A percentile compares a stretch with the other conserved stretches of the same genome.
Evolutionary conservation across 179 eudicot species (phyloP).

Genomic region (Beta macrorhiza): DNA sequence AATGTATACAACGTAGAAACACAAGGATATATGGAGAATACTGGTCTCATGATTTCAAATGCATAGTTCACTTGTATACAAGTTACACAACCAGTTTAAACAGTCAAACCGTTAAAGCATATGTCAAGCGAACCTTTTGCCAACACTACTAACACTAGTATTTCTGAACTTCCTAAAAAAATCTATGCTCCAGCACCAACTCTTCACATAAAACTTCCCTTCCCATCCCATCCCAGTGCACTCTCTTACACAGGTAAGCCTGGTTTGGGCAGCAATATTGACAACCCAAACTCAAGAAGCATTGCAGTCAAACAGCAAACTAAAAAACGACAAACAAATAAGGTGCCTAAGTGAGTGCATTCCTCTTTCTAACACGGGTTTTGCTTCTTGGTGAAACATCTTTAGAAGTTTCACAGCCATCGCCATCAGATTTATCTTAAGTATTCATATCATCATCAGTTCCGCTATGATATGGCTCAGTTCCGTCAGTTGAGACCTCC

Average conservation of each 20-base stretch:
- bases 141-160: neutral
- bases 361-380: slow-evolving; percentile 52
- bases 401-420: slow-evolving; percentile 45
- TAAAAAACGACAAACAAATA: neutral
- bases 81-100: neutral
- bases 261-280: neutral
- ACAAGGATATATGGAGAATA: no score
- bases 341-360: slow-evolving; percentile 1
- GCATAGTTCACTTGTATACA: neutral
- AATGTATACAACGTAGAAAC: no score
- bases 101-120: neutral
- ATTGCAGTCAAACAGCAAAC: neutral
- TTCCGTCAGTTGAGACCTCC: slow-evolving; percentile 64
- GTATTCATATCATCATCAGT: slow-evolving; percentile 43
- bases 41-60: neutral
- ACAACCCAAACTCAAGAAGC: neutral
- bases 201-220: neutral
- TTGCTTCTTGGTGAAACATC: slow-evolving; percentile 30
- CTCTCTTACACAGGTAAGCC: no score
- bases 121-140: neutral
- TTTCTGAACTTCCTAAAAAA: no score
- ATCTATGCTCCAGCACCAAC: no score
- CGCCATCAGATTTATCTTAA: slow-evolving; percentile 36
- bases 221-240: neutral
- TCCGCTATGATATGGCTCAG: slow-evolving; percentile 49